Base-by-base conservation (phyloP, 352 stramenopile species). In the Pythium insidiosum region DNA sequence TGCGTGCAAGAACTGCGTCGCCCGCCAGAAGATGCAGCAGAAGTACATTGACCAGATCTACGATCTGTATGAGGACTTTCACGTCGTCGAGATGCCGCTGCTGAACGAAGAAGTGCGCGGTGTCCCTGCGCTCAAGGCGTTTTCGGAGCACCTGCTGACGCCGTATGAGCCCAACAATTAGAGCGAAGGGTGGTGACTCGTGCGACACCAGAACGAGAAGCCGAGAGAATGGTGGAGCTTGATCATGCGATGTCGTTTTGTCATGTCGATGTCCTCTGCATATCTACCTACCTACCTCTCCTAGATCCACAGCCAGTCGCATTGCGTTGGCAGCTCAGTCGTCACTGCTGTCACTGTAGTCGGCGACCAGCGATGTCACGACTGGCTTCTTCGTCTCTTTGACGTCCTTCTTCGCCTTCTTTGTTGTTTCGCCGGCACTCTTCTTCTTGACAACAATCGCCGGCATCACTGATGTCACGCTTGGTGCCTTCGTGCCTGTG, bases 31-130 rank as follows among this genome's bases (percentile, higher is more conserved):
- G 66, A 99, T 99, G 96, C 97, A 99, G 78, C 95, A 99, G 70
- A 99, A 99, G 72, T 99, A 99, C 76, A 98, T 99, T 57, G 94
- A 97, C 53, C 96, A 99, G 74, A 98, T 99, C 66, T 98, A 98
- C 68, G 96, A 99, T 72, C 69, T 99, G 28, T 99, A 99, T 70
- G 80, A 89, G 58, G 96, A 99, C 58, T 99, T 99, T 63, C 95
- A 99, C 71, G 95, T 99, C n/a, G 81, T 98, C 4, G 81, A 99
- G 55, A 98, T 99, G 94, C 97, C 97, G 19, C 72, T 99, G 41
- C 73, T 99, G 56, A 97, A 98, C 62, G 92, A 98, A 56, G 97
- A 99, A 71, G 97, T 99, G 58, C 84, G 95, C 39, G 95, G 95
- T 42, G 83, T 95, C n/a, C 85, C 95, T 24, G 86, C 93, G 52